Conservation (phyloP, 2,329 filamentous ascomycete genomes). For the Didymella sp. region DNA sequence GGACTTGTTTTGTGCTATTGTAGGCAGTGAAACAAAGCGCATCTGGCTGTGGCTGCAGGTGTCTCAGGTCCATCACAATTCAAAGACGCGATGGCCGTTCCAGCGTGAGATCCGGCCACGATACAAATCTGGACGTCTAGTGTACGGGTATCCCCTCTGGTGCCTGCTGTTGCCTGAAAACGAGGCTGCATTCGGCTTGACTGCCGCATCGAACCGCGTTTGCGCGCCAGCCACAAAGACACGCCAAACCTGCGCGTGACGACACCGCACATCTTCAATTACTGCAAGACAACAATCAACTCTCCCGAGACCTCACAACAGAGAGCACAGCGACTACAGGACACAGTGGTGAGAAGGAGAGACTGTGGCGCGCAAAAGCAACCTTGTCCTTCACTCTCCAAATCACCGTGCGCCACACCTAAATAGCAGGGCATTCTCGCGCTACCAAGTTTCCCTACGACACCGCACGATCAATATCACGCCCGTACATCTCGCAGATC, state of each 20-base stretch:
- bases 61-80: background rate
- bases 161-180: constrained; percentile 16
- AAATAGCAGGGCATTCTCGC: background rate
- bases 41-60: constrained; percentile 1
- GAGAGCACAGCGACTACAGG: background rate
- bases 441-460: constrained; percentile 1
- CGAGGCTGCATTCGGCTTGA: constrained; percentile 7
- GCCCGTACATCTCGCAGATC: background rate
- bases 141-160: background rate
- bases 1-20: constrained; percentile 7
- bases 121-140: background rate
- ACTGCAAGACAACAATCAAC: constrained; percentile 1
- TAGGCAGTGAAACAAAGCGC: constrained; percentile 3
- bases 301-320: background rate
- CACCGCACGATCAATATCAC: background rate
- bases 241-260: constrained; percentile 12
- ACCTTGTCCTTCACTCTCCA: constrained; percentile 4
- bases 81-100: background rate
- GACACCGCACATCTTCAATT: constrained; percentile 2
- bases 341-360: background rate
- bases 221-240: constrained; percentile 2
- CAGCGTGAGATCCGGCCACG: background rate
- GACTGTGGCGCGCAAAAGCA: background rate
- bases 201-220: constrained; percentile 11
- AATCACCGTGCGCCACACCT: background rate